Conservation (phyloP, 768 basidiomycete species). For the Leccinum pellstonianum region DNA sequence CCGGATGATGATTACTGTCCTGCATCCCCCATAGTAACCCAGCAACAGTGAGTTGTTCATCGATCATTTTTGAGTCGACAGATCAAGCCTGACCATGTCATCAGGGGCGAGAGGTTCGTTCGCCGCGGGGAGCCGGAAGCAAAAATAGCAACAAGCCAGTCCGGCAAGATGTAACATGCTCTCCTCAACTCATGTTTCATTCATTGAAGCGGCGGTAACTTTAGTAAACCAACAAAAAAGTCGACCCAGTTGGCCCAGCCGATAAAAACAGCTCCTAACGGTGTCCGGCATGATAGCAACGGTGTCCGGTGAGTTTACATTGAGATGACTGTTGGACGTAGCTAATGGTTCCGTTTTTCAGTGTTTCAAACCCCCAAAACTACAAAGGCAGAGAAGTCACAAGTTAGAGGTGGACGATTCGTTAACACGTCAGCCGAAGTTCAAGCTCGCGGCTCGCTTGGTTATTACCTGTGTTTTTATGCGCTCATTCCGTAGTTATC, state of each 20-base stretch:
- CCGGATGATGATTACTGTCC: background rate
- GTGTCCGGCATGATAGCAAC: no score
- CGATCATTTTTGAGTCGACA: background rate
- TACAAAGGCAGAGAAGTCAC: no score
- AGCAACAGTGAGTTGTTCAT: background rate
- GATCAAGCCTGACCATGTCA: background rate
- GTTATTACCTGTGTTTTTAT: background rate
- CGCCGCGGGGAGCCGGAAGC: background rate
- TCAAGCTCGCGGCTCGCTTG: no score
- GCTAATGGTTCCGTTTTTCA: background rate
- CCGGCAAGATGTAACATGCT: background rate
- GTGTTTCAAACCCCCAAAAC: rapidly evolving
- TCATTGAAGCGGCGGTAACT: no score
- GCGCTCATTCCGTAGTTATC: background rate
- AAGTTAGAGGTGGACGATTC: no score
- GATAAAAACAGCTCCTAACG: no score
- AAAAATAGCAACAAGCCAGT: rapidly evolving
- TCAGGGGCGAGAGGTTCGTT: background rate
- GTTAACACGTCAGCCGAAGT: background rate
- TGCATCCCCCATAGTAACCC: background rate
- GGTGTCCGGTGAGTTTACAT: no score
- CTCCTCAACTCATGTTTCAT: background rate
- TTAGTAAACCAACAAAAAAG: no score
- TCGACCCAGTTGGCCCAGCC: no score
- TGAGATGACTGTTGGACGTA: background rate